Percentiles rank a stretch among this genome's conserved stretches.
Conservation (phyloP, 2,329 filamentous ascomycete species). For the Fulvia fulva region DNA sequence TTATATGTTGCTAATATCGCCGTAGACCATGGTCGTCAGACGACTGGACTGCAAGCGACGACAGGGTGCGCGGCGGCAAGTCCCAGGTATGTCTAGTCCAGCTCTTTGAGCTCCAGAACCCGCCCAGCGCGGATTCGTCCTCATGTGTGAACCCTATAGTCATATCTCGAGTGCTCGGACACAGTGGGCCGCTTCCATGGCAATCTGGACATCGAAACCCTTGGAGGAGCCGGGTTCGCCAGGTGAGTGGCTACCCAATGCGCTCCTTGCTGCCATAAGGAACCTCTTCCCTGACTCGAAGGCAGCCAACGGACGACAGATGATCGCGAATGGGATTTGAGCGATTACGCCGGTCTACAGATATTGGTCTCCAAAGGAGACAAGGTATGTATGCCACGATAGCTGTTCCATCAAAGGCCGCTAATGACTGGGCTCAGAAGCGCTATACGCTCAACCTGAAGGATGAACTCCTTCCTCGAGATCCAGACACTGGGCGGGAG, state of each 20-base stretch:
- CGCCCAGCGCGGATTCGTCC: background rate
- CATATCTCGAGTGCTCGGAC: conserved; percentile 40
- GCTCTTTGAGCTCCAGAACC: background rate
- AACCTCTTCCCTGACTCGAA: background rate
- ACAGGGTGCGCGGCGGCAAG: conserved; percentile 70
- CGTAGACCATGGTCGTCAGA: conserved; percentile 55
- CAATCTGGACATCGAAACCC: conserved; percentile 65
- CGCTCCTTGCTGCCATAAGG: background rate
- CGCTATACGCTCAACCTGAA: conserved; percentile 72
- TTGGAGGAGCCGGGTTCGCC: conserved; percentile 79
- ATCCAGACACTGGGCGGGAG: conserved; percentile 63
- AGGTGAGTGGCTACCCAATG: background rate
- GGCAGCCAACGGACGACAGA: conserved; percentile 62
- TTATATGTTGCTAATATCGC: background rate
- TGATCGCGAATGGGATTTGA: conserved; percentile 60
- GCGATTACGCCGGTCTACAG: conserved; percentile 52
- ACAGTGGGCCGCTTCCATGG: conserved; percentile 58
- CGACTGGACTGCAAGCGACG: conserved; percentile 68
- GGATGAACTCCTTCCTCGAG: conserved; percentile 57
- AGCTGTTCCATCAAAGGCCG: background rate
- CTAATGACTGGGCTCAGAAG: conserved; percentile 42
- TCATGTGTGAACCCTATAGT: conserved; percentile 31
- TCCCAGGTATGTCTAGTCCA: conserved; percentile 49
- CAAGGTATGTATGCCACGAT: conserved; percentile 31
- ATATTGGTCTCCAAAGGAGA: conserved; percentile 54